A percentile compares a stretch with the other conserved stretches of the same genome.
Conservation (phyloP, 768 basidiomycete species). For the Suillus weaverae region DNA sequence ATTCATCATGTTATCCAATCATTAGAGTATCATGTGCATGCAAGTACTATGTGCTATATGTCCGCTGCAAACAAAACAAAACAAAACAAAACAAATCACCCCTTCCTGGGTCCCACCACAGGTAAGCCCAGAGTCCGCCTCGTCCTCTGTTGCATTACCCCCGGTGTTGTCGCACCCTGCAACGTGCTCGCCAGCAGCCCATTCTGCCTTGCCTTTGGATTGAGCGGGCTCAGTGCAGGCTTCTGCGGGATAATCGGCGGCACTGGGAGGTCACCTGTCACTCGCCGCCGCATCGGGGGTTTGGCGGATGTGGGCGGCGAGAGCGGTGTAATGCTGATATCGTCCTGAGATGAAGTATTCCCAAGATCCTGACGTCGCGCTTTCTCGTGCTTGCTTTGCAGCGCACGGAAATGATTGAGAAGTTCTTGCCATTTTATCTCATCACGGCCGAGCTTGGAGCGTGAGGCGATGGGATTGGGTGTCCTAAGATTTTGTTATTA, state of each 20-base stretch:
- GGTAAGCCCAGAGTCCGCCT: conserved; percentile 44
- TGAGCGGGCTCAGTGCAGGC: conserved; percentile 68
- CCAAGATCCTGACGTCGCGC: conserved; percentile 77
- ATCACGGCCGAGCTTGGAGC: conserved; percentile 78
- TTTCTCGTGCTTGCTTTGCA: conserved; percentile 92
- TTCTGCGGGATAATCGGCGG: conserved; percentile 30
- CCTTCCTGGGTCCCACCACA: conserved; percentile 32
- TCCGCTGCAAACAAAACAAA: background rate
- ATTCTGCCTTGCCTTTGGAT: conserved; percentile 62
- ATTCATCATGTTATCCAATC: background rate
- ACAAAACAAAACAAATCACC: conserved; percentile 7
- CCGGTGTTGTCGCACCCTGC: conserved; percentile 27
- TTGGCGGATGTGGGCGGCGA: conserved; percentile 24
- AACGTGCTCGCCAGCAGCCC: conserved; percentile 40
- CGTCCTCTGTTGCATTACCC: conserved; percentile 36
- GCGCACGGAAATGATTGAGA: conserved; percentile 84
- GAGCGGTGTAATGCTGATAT: background rate
- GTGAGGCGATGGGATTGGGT: conserved; percentile 43
- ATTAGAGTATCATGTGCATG: conserved; percentile 4
- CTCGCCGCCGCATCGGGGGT: conserved; percentile 59
- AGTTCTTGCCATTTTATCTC: conserved; percentile 99
- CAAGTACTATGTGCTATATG: background rate
- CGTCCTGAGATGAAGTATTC: conserved; percentile 13
- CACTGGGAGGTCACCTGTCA: conserved; percentile 50
- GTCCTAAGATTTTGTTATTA: conserved; percentile 29